These are phyloP conservation scores for Cercophora newfieldiana DNA, from an alignment of 495 filamentous ascomycete species.

Conservation along the genomic window DNA sequence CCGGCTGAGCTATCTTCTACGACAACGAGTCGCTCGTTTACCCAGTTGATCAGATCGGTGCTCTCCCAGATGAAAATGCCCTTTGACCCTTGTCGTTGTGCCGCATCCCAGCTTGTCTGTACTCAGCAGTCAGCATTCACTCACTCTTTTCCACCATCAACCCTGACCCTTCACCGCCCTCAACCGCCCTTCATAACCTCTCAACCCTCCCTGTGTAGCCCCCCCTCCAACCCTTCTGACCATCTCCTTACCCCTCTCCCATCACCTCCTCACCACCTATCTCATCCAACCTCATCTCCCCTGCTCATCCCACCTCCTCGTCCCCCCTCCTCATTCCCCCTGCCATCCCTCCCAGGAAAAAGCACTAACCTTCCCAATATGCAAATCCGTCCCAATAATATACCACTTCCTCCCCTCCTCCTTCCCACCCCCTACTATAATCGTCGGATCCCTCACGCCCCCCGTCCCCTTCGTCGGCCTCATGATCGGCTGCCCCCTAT, in stretches of 20 bases:
- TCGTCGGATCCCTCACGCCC: conserved; percentile 51
- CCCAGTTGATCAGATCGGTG: conserved; percentile 51
- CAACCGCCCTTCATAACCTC: too few species aligned
- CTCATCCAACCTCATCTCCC: too few species aligned
- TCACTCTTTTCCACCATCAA: too few species aligned
- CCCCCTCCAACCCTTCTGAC: too few species aligned
- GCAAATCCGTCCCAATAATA: conserved; percentile 53
- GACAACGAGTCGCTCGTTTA: conserved; percentile 46
- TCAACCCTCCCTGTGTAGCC: too few species aligned
- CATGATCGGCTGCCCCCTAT: conserved; percentile 48
- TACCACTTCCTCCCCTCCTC: conserved; percentile 56
- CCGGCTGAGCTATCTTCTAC: conserved; percentile 52
- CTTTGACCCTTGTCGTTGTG: conserved; percentile 48
- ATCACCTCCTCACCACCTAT: too few species aligned
- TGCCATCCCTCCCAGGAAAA: not conserved
- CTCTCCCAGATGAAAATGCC: conserved; percentile 58
- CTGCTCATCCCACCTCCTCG: too few species aligned
- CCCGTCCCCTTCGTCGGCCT: conserved; percentile 51
- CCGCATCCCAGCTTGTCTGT: conserved; percentile 53
- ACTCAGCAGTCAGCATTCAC: not conserved
- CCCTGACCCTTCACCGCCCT: too few species aligned
- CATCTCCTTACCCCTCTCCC: not conserved
- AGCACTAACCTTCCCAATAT: conserved; percentile 48
- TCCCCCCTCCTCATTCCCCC: not conserved
- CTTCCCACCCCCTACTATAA: conserved; percentile 47